phyloP scores from a whole-genome alignment of 2,329 filamentous ascomycete genomes.

The Fusarium udum region DNA sequence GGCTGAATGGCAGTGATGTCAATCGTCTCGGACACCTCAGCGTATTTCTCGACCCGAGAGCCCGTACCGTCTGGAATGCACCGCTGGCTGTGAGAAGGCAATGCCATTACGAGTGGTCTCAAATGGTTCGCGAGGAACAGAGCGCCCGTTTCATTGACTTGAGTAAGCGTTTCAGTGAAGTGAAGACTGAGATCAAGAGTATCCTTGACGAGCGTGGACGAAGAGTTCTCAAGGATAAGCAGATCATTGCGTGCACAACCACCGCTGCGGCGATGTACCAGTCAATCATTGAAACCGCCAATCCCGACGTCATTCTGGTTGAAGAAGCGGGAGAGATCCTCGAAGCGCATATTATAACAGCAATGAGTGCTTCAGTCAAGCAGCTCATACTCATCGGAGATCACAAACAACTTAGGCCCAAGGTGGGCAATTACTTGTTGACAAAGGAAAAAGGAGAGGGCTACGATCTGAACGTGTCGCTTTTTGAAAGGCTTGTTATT shows the following conservation, averaged over 20 bases:
- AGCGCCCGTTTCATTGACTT: constrained; percentile 52
- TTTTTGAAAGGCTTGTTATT: constrained; percentile 74
- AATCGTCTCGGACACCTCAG: background rate
- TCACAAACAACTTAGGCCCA: constrained; percentile 76
- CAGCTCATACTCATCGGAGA: constrained; percentile 78
- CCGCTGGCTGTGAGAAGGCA: constrained; percentile 46
- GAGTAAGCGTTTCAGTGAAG: constrained; percentile 53
- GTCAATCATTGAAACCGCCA: constrained; percentile 60
- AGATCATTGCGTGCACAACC: constrained; percentile 76
- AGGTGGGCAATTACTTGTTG: constrained; percentile 68
- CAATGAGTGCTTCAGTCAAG: constrained; percentile 63
- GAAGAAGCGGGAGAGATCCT: constrained; percentile 81
- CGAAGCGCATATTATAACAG: constrained; percentile 70
- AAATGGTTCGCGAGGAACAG: constrained; percentile 60
- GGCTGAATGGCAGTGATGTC: constrained; percentile 7
- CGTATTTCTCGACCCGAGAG: constrained; percentile 36
- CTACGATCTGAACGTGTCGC: constrained; percentile 72
- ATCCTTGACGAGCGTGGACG: constrained; percentile 56
- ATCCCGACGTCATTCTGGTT: constrained; percentile 69
- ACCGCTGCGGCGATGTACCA: constrained; percentile 73
- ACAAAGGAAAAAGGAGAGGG: constrained; percentile 71
- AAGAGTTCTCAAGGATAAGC: constrained; percentile 59
- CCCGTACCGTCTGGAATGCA: constrained; percentile 63
- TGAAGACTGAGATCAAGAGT: constrained; percentile 53
- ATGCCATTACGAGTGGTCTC: constrained; percentile 55